A percentile compares a stretch with the other conserved stretches of the same genome.
phyloP scores from a whole-genome alignment of 108 stramenopile species.

The Cyclotella sp. region DNA sequence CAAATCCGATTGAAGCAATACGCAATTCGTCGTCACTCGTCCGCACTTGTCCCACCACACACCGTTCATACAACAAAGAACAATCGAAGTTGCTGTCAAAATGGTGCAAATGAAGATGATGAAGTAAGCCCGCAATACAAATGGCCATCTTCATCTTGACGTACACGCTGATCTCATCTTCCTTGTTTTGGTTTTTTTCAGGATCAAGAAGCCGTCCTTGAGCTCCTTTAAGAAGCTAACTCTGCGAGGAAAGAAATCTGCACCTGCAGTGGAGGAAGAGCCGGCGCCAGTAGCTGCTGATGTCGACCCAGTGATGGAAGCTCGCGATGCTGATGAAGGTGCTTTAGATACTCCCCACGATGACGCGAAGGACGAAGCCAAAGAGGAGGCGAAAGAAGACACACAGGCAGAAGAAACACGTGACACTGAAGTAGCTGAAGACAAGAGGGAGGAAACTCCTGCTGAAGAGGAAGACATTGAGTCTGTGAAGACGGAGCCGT shows the following conservation, averaged over 20 bases:
- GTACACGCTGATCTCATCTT: background rate
- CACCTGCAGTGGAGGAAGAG: slow-evolving; percentile 10
- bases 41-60: no score
- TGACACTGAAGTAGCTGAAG: slow-evolving; percentile 5
- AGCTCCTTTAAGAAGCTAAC: slow-evolving; percentile 11
- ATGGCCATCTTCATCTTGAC: background rate
- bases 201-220: slow-evolving; percentile 15
- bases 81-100: background rate
- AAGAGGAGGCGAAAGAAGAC: slow-evolving; percentile 3
- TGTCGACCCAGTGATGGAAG: slow-evolving; percentile 47
- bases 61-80: background rate
- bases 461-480: background rate
- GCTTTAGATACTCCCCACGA: slow-evolving; percentile 9
- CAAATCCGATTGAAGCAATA: background rate
- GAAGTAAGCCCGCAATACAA: slow-evolving; percentile 2
- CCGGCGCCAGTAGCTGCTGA: background rate
- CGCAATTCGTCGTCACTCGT: no score
- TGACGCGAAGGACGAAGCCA: background rate
- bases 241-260: background rate
- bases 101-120: slow-evolving; percentile 26
- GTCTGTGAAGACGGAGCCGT: slow-evolving; percentile 1
- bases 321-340: slow-evolving; percentile 33
- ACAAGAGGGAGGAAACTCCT: slow-evolving; percentile 15
- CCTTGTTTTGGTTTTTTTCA: background rate
- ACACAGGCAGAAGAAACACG: slow-evolving; percentile 3